Evolutionary conservation across 192 early-diverging fungal species (phyloP).

Genomic region (Backusella macrospora): DNA sequence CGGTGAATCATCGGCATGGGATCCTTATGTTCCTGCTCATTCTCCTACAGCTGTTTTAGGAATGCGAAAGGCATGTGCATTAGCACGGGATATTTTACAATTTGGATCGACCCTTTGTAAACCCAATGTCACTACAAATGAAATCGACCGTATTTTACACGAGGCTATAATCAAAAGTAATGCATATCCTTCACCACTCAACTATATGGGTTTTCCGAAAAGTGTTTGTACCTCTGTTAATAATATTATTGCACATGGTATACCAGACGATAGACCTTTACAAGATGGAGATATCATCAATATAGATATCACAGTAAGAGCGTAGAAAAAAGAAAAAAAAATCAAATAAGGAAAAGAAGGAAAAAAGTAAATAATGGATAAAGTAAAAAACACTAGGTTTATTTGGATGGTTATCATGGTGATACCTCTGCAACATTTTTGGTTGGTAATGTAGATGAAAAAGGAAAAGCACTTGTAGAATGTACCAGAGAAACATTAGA

Average conservation of each 20-base stretch:
- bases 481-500: slow-evolving; percentile 62
- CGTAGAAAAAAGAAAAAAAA: not conserved
- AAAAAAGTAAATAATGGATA: too few relatives aligned
- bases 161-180: slow-evolving; percentile 49
- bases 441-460: slow-evolving; percentile 63
- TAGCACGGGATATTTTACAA: slow-evolving; percentile 61
- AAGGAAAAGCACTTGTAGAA: slow-evolving; percentile 55
- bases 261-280: slow-evolving; percentile 63
- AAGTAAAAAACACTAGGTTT: slow-evolving; percentile 39
- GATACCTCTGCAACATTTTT: slow-evolving; percentile 72
- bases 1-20: slow-evolving; percentile 55
- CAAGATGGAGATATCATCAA: slow-evolving; percentile 76
- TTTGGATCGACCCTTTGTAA: slow-evolving; percentile 56
- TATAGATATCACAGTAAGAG: slow-evolving; percentile 67
- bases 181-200: slow-evolving; percentile 80
- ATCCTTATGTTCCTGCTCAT: slow-evolving; percentile 44
- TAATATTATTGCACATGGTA: slow-evolving; percentile 85
- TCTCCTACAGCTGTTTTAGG: slow-evolving; percentile 40
- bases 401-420: slow-evolving; percentile 70
- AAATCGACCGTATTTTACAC: slow-evolving; percentile 57
- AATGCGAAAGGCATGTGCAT: slow-evolving; percentile 50
- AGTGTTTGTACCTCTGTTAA: slow-evolving; percentile 82
- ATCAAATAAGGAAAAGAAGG: too few relatives aligned
- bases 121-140: slow-evolving; percentile 52
- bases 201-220: slow-evolving; percentile 75